Conservation (phyloP, 495 filamentous ascomycete genomes). For the Sphaerosporella brunnea region DNA sequence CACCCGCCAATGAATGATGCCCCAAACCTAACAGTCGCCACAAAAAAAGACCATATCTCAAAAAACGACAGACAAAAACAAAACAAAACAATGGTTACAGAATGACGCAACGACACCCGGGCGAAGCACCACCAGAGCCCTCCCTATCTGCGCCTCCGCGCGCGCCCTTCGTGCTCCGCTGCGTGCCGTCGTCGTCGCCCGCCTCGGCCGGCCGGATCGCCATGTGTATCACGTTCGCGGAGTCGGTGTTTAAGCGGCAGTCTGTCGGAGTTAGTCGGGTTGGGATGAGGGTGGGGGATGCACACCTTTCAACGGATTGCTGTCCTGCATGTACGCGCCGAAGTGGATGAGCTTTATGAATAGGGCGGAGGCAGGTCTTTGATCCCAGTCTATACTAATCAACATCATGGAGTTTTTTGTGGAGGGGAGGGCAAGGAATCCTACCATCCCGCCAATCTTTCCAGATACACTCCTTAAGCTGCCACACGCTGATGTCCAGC, state of each 20-base stretch:
- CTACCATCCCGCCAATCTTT: slow-evolving; percentile 26
- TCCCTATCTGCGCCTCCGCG: slow-evolving; percentile 11
- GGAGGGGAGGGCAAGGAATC: too few relatives aligned
- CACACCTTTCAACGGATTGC: slow-evolving; percentile 20
- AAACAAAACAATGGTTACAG: slow-evolving; percentile 9
- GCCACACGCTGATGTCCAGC: slow-evolving; percentile 23
- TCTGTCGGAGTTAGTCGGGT: slow-evolving; percentile 10
- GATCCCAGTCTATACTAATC: slow-evolving; percentile 20
- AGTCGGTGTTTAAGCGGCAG: slow-evolving; percentile 20
- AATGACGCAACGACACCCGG: slow-evolving; percentile 24
- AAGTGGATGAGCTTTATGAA: slow-evolving; percentile 26
- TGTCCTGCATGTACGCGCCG: slow-evolving; percentile 22
- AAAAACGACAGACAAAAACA: background rate
- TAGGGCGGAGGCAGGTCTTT: slow-evolving; percentile 24
- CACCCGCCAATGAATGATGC: too few relatives aligned
- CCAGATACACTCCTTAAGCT: slow-evolving; percentile 27
- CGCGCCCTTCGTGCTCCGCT: slow-evolving; percentile 19
- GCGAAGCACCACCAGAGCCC: slow-evolving; percentile 11
- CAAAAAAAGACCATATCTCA: too few relatives aligned
- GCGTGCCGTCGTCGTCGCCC: slow-evolving; percentile 24
- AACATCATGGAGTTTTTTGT: too few relatives aligned
- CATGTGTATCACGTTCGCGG: slow-evolving; percentile 26
- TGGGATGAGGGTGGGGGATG: background rate
- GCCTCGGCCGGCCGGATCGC: slow-evolving; percentile 22
- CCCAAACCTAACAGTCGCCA: too few relatives aligned